Base-by-base conservation (phyloP, 2,329 filamentous ascomycete genomes). In the Aphanocladium album region DNA sequence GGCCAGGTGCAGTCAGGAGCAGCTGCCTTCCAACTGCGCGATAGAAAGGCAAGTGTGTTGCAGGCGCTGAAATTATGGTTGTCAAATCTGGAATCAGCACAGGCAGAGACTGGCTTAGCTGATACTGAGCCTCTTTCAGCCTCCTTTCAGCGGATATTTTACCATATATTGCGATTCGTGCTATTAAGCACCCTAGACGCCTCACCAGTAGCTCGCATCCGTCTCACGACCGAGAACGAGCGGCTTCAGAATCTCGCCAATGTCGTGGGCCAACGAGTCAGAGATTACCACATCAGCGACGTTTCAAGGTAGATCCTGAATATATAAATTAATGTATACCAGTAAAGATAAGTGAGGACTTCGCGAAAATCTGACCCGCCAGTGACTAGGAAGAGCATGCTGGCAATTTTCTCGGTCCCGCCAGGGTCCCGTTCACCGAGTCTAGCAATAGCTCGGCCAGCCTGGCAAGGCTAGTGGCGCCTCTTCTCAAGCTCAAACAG, bases 191-290 rank as follows among this genome's bases (percentile, higher is more conserved):
- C 53, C 5, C 53, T 56, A n/a, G 53, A 45, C 23, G 25, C n/a
- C 9, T 53, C 50, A 6, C 30, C n/a, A 23, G 50, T n/a, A 37
- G 11, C 21, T 19, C 53, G 39, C 67, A 60, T 59, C 11, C 43
- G 68, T 60, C 63, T 77, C 33, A 68, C n/a, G 57, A 65, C 54
- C 16, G 72, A 76, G 62, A 70, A 68, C 35, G 65, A 71, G 14
- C 66, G 62, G 49, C 64, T 77, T 16, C 69, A 74, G n/a, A 47
- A 1, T 8, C 14, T 75, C 45, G 70, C 72, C 27, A 68, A 60
- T 25, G 58, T 63, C 2, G 57, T 76, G 12, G 62, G 65, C 52
- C 69, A 73, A 62, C 71, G 71, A 63, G 60, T 74, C 0, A 72
- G 63, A 63, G 58, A 53, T 60, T 76, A 75, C 65, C 67, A 41